Evolutionary conservation across 495 filamentous ascomycete species (phyloP).

Genomic region (Astrothelium subdiscretum): DNA sequence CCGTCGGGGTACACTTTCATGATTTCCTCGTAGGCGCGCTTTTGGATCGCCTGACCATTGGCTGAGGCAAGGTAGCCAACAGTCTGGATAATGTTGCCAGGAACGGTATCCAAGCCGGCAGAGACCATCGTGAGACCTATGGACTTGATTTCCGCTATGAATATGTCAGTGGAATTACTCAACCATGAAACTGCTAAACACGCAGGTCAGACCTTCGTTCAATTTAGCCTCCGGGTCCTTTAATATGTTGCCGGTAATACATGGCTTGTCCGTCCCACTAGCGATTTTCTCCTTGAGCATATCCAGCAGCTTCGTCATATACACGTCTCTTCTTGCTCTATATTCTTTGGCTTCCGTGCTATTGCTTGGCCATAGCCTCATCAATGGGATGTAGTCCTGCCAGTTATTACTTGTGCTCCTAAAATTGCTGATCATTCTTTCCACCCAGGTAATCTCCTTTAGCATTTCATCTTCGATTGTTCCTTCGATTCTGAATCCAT

Average conservation of each 20-base stretch:
- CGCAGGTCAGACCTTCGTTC: constrained; percentile 32
- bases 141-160: constrained; percentile 54
- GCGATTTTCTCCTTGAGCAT: constrained; percentile 49
- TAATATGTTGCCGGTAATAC: constrained; percentile 57
- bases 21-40: constrained; percentile 51
- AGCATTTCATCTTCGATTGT: constrained; percentile 47
- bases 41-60: constrained; percentile 51
- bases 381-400: constrained; percentile 57
- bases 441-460: constrained; percentile 51
- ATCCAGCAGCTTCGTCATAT: constrained; percentile 45
- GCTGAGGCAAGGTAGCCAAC: constrained; percentile 56
- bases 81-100: constrained; percentile 57
- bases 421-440: constrained; percentile 52
- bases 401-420: constrained; percentile 58
- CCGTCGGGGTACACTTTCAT: constrained; percentile 51
- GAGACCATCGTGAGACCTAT: constrained; percentile 69
- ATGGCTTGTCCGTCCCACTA: constrained; percentile 54
- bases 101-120: constrained; percentile 58
- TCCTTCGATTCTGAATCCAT: constrained; percentile 50
- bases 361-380: constrained; percentile 45
- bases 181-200: background rate
- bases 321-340: constrained; percentile 42
- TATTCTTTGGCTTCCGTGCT: constrained; percentile 44
- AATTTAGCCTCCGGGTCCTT: constrained; percentile 43
- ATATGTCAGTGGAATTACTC: background rate